Evolutionary conservation across 2,329 filamentous ascomycete species (phyloP).

Genomic region (Didymella lethalis): DNA sequence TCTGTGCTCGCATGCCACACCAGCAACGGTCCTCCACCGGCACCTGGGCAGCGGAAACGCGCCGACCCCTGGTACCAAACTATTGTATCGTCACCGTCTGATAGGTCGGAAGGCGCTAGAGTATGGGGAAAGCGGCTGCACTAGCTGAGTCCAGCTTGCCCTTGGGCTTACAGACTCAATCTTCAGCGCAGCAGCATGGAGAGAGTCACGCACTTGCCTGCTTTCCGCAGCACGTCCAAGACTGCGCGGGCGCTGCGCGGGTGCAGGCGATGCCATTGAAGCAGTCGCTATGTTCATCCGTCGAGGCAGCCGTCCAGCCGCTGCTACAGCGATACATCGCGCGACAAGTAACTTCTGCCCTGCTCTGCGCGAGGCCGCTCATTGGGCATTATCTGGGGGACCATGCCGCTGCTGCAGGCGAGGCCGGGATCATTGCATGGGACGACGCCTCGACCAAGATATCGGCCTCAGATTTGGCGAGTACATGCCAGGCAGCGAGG

Average conservation of each 20-base stretch:
- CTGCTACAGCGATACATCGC: conserved; percentile 31
- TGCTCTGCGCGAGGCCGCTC: conserved; percentile 22
- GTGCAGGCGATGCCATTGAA: conserved; percentile 10
- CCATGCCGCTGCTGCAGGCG: conserved; percentile 28
- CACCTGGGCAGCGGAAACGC: conserved; percentile 11
- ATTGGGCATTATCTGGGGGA: conserved; percentile 31
- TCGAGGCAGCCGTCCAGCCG: conserved; percentile 18
- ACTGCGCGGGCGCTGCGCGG: conserved; percentile 22
- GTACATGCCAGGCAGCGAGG: conserved; percentile 32
- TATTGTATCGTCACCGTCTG: conserved; percentile 17
- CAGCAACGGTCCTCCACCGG: conserved; percentile 3
- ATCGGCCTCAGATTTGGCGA: conserved; percentile 26
- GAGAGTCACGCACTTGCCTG: not conserved
- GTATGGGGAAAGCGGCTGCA: conserved; percentile 20
- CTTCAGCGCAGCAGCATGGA: conserved; percentile 4
- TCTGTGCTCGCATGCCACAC: conserved; percentile 27
- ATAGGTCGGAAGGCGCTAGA: conserved; percentile 11
- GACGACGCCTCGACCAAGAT: conserved; percentile 23
- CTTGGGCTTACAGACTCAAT: conserved; percentile 8
- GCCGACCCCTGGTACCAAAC: conserved; percentile 15
- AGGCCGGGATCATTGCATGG: conserved; percentile 24
- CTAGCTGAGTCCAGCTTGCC: conserved; percentile 10
- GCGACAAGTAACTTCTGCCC: conserved; percentile 30
- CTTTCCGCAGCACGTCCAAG: conserved; percentile 16
- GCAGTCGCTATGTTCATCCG: not conserved